Base-by-base conservation (phyloP, 495 filamentous ascomycete species). In the Talaromyces thailandensis region DNA sequence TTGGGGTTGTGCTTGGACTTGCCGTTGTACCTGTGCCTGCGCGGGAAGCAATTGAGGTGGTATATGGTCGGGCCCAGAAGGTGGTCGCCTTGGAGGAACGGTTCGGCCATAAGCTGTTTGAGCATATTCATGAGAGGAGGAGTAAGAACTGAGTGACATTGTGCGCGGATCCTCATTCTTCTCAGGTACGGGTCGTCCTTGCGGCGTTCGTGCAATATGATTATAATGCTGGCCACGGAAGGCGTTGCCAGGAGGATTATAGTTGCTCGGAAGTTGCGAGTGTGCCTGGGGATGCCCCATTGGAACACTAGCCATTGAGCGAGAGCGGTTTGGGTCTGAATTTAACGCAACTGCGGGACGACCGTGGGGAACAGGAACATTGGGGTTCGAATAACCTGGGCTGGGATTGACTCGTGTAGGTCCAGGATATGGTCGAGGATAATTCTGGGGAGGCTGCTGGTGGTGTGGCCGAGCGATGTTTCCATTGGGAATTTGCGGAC, bases 61-160 rank as follows among this genome's bases (percentile, higher is more conserved):
- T 50, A 61, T 61, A 59, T 68, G 72, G n/a, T 74, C 69, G 62
- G 79, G 69, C 25, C 77, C 74, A 14, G 88, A 86, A 58, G 85
- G 81, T 65, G 86, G 79, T 68, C 82, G 70, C 65, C 84, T 77
- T 62, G 73, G 78, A 5, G 88, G 95, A 67, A 99, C 96, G 0
- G 95, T 81, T 61, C 95, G 83, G 58, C 95, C 95, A 66, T 89
- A 96, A 82, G 89, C 90, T 23, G 92, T 96, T 68, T 96, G 94
- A 61, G 87, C 81, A 62, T 88, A 80, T 62, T 98, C 91, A 55
- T 84, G 81, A 63, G 93, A 90, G 63, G 86, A 75, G 16, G 87
- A 81, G 70, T 96, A 96, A 2, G 88, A 88, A 16, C 87, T 92
- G 85, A 99, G 86, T 28, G 93, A 96, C 94, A 98, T 98, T 56